Base-by-base conservation (phyloP, 2,329 filamentous ascomycete genomes). In the Coniochaeta pulveracea region DNA sequence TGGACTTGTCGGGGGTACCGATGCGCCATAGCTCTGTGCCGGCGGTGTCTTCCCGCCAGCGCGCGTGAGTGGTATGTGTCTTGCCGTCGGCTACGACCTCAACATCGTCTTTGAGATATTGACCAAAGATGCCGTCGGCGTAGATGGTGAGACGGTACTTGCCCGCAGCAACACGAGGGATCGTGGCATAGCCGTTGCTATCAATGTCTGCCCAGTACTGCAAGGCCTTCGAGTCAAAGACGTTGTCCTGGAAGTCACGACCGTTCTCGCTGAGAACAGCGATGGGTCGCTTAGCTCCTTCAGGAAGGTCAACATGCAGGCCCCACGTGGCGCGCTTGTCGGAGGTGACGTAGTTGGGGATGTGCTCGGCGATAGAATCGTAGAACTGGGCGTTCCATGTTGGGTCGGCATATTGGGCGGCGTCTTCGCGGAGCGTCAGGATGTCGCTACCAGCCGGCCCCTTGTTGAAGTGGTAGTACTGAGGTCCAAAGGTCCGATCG, bases 401-500 rank as follows among this genome's bases (percentile, higher is more conserved):
- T 0, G 66, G 63, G 23, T 60, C 54, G 7, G 65, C 67, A 38
- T 63, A 64, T 37, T 61, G 53, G 12, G 58, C 55, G 1, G 76
- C 75, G 35, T 80, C 75, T 9, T 56, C 52, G 15, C 69, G 60
- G 3, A 76, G 60, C 2, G 57, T 55, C 14, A 64, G 48, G 27
- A 73, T 55, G 4, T 58, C 51, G 2, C 61, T 57, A 6, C 60
- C 60, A 0, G 57, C 51, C 2, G 58, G 52, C 9, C 69, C 69
- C 33, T 64, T 63, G 49, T 78, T 80, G 57, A 79, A 80, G 45
- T 76, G 61, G 44, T 68, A 79, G 44, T 67, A 77, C 47, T 71
- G 66, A 40, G 74, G 75, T 2, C 76, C 76, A 44, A 78, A 78
- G 0, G 75, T 79, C 3, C 74, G 62, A 43, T 79, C 74, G 40